Conservation (phyloP, 345 rosid species). For the Syzygium grande region DNA sequence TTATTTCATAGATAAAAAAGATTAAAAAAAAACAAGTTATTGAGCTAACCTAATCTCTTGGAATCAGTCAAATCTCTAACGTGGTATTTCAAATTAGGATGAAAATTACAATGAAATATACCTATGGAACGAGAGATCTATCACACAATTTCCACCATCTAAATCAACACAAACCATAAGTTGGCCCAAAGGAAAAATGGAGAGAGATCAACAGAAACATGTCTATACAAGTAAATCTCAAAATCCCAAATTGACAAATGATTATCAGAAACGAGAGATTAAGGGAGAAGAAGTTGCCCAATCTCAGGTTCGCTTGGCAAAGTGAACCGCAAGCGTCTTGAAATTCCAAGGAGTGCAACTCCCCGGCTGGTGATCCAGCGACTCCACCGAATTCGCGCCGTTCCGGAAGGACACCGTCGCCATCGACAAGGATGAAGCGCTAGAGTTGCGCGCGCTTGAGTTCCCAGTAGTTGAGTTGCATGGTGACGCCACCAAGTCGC, state of each 20-base stretch:
- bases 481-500: slow-evolving; percentile 3
- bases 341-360: slow-evolving; percentile 24
- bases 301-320: slow-evolving; percentile 9
- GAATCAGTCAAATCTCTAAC: not conserved
- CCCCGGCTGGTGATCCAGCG: slow-evolving; percentile 7
- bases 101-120: not conserved
- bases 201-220: not conserved
- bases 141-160: not conserved
- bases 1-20: not conserved
- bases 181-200: not conserved
- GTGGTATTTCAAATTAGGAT: not conserved
- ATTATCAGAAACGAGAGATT: not conserved
- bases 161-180: not conserved
- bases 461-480: not conserved
- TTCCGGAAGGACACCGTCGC: slow-evolving; percentile 20
- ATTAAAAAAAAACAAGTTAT: not conserved
- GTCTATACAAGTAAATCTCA: not conserved
- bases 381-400: not conserved
- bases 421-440: slow-evolving; percentile 29
- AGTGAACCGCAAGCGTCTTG: slow-evolving; percentile 13
- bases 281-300: not conserved
- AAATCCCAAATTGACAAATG: not conserved
- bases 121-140: not conserved
- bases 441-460: slow-evolving; percentile 5
- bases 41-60: not conserved